Conservation (phyloP, 2,329 filamentous ascomycete genomes). For the Ophiostoma sp. region DNA sequence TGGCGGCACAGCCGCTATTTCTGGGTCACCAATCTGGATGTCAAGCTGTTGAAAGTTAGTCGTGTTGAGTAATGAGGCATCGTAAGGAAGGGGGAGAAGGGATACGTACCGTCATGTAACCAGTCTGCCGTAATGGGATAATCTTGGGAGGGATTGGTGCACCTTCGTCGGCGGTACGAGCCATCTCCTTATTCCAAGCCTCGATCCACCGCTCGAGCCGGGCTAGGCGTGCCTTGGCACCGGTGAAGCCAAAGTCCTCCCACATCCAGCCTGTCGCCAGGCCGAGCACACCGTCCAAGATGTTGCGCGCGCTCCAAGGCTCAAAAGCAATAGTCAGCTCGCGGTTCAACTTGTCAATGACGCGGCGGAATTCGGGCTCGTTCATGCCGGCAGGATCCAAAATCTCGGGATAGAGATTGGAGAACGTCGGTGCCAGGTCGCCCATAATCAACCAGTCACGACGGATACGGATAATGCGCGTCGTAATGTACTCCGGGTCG, state of each 20-base stretch:
- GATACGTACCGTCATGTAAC: constrained; percentile 33
- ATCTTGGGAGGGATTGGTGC: constrained; percentile 31
- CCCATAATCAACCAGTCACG: constrained; percentile 89
- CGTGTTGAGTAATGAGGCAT: not conserved
- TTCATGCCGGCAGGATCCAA: constrained; percentile 78
- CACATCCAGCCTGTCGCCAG: constrained; percentile 89
- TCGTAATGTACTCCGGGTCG: constrained; percentile 72
- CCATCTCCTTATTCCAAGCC: constrained; percentile 77
- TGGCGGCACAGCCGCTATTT: constrained; percentile 31
- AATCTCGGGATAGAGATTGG: constrained; percentile 94
- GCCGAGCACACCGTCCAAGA: constrained; percentile 76
- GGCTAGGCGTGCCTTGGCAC: constrained; percentile 69
- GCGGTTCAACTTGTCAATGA: constrained; percentile 80
- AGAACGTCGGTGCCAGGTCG: constrained; percentile 89
- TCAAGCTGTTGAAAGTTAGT: constrained; percentile 29
- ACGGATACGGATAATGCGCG: constrained; percentile 86
- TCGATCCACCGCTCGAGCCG: constrained; percentile 79
- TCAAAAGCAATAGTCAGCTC: constrained; percentile 76
- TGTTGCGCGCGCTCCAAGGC: constrained; percentile 73
- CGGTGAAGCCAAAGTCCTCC: constrained; percentile 83
- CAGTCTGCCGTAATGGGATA: constrained; percentile 32
- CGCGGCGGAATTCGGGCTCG: constrained; percentile 80
- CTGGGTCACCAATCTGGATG: constrained; percentile 33
- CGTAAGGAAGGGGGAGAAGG: not conserved
- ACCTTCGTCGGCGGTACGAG: constrained; percentile 34